These are phyloP conservation scores for Ganoderma lingzhi DNA, from an alignment of 1,284 basidiomycete species.

Conservation along the genomic window DNA sequence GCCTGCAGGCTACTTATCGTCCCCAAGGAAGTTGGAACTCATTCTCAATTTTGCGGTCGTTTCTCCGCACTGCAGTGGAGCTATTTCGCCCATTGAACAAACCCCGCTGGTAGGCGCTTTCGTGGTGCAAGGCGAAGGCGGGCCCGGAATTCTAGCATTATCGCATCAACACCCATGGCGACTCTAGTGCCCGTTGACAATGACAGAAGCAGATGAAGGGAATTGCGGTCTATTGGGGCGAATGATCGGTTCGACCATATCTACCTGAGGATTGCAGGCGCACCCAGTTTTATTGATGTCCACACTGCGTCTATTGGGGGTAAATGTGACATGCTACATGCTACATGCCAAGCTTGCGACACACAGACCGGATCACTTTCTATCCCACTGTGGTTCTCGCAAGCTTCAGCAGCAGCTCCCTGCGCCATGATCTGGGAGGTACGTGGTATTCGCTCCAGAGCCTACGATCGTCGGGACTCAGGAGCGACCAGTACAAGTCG, in stretches of 20 bases:
- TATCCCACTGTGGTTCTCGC: background rate
- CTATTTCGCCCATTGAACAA: too few relatives aligned
- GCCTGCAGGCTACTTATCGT: too few relatives aligned
- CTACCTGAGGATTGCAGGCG: background rate
- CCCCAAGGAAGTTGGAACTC: too few relatives aligned
- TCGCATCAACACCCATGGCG: background rate
- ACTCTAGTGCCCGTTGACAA: too few relatives aligned
- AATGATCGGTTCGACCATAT: background rate
- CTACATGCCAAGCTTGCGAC: background rate
- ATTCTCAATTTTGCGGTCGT: too few relatives aligned
- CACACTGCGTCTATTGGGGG: background rate
- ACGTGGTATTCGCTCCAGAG: background rate
- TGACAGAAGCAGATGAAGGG: too few relatives aligned
- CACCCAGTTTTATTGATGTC: background rate
- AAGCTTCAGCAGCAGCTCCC: background rate
- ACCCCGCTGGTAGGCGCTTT: background rate
- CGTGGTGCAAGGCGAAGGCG: background rate
- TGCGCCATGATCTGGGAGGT: conserved; percentile 7
- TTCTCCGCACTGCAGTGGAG: too few relatives aligned
- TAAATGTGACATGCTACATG: background rate
- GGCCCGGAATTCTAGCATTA: background rate
- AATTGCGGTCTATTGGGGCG: too few relatives aligned
- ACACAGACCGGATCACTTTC: background rate
- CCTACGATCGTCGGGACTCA: background rate
- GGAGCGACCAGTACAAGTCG: conserved; percentile 13